These are phyloP conservation scores for Suillus weaverae DNA, from an alignment of 768 basidiomycete genomes.

Conservation along the genomic window DNA sequence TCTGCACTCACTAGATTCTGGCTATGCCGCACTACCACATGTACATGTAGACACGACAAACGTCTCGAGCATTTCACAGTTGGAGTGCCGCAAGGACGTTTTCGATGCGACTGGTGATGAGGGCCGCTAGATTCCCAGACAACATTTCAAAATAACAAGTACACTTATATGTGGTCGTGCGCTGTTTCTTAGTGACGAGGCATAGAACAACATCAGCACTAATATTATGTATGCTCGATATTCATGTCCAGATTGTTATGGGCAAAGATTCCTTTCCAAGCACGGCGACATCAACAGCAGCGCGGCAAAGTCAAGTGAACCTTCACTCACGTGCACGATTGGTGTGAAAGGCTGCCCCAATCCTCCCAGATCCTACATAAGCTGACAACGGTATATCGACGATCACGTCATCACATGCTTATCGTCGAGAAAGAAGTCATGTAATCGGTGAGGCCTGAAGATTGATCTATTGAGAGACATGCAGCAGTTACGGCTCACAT, in stretches of 20 bases:
- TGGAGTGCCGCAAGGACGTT: slow-evolving; percentile 23
- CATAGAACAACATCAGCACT: slow-evolving; percentile 21
- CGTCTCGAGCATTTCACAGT: not conserved
- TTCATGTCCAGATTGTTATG: slow-evolving; percentile 25
- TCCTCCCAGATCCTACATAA: not conserved
- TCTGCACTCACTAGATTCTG: not conserved
- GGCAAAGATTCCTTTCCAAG: slow-evolving; percentile 28
- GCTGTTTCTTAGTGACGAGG: slow-evolving; percentile 5
- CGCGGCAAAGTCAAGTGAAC: not conserved
- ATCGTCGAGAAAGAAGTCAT: not conserved
- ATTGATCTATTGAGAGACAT: not conserved
- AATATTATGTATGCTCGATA: not conserved
- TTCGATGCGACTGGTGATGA: slow-evolving; percentile 20
- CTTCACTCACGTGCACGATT: not conserved
- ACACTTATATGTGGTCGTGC: not conserved
- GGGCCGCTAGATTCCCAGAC: slow-evolving; percentile 13
- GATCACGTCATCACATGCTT: not conserved
- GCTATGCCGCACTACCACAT: not conserved
- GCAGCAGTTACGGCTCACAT: not conserved
- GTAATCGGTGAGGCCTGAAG: not conserved
- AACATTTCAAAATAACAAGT: not conserved
- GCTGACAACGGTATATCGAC: not conserved
- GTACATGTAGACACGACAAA: not conserved
- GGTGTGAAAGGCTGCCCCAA: not conserved
- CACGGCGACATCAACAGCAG: slow-evolving; percentile 15